These are phyloP conservation scores for Pelargonium fulgidum DNA, from an alignment of 441 rosid species.

Conservation along the genomic window DNA sequence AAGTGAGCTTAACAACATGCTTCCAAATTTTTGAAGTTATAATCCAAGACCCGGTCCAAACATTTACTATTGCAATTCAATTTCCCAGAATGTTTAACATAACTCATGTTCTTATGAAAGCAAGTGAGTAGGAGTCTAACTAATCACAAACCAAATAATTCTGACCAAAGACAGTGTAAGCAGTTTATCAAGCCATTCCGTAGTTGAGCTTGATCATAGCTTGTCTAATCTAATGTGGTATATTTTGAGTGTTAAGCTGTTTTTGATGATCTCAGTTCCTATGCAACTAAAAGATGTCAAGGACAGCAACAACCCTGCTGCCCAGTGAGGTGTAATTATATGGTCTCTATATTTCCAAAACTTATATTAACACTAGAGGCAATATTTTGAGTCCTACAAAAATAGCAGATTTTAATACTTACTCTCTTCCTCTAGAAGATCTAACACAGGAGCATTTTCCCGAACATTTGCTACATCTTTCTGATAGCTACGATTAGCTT, in stretches of 20 bases:
- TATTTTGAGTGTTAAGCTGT: neutral
- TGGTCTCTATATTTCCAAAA: slow-evolving; percentile 4
- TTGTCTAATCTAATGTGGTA: no score
- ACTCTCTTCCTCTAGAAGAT: slow-evolving; percentile 47
- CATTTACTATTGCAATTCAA: no score
- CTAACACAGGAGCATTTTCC: slow-evolving; percentile 39
- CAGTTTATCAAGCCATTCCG: no score
- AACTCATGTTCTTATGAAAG: no score
- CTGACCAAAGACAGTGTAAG: no score
- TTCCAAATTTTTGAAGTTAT: no score
- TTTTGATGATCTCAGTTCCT: neutral
- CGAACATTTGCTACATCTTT: slow-evolving; percentile 64
- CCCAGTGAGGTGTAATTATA: slow-evolving; percentile 4
- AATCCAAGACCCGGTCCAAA: no score
- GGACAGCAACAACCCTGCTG: neutral
- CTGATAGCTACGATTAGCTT: slow-evolving; percentile 88
- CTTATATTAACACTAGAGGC: slow-evolving; percentile 5
- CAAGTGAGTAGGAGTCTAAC: no score
- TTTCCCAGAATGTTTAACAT: no score
- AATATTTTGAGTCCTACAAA: slow-evolving; percentile 6
- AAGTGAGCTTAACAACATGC: no score
- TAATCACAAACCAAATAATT: no score
- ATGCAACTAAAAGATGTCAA: neutral
- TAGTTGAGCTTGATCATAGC: no score
- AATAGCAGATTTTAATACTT: slow-evolving; percentile 22